Base-by-base conservation (phyloP, 169 alveolate genomes). In the Babesia caballi region DNA sequence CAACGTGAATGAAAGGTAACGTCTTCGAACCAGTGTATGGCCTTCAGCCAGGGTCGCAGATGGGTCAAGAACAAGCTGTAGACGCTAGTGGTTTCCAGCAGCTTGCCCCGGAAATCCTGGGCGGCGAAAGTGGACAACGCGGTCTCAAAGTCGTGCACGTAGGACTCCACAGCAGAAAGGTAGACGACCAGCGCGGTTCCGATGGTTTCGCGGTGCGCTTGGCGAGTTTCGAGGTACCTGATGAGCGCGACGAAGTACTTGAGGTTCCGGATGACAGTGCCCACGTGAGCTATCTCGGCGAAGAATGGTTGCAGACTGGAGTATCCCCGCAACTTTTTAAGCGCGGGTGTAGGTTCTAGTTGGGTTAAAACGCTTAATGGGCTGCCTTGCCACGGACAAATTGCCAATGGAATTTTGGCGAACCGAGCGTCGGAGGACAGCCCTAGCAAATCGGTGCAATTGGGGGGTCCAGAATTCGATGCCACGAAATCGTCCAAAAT, bases 111-210 rank as follows among this genome's bases (percentile, higher is more conserved):
- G 49, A 30, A n/a, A 36, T 63, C 73, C 12, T 28, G 21, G 8
- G 7, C 73, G 23, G 21, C 60, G 15, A 46, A 44, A 33, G 21
- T 46, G 11, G 61, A 15, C 5, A 47, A 42, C 7, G 44, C 44
- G 17, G 38, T 11, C 36, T 63, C 61, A 49, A 63, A 63, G 25
- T 42, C 46, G 61, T 33, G 15, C n/a, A 63, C 25, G 19, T 46
- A 49, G 12, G 51, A 28, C 1, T 30, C 41, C 8, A 63, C 9
- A 47, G 73, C 9, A 11, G 47, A 30, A 0, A 23, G 38, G n/a
- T 63, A 63, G 7, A 63, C 73, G n/a, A 61, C 44, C 14, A 63
- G 15, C 15, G 50, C 17, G 0, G 73, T 47, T 8, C 73, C 73
- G 4, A 63, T 28, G 4, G 21, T 14, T 4, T 5, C 30, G 19